Evolutionary conservation across 768 basidiomycete species (phyloP), one percentile per base, ranked within the genome.

Genomic region (Hortiboletus campestris): DNA sequence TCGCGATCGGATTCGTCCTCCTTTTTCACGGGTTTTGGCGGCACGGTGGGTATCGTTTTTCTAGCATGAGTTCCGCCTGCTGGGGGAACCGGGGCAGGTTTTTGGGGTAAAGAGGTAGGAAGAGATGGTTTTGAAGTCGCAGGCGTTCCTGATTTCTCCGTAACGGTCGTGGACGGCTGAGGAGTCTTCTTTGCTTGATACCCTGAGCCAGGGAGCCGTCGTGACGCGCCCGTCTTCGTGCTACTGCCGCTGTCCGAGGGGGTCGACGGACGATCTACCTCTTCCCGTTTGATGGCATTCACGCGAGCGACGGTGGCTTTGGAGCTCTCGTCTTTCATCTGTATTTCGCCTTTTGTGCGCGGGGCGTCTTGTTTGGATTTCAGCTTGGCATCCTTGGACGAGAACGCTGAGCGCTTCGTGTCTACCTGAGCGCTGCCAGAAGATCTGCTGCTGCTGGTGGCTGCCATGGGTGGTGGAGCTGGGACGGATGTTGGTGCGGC

Each of bases 151-250:
- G 67, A 60, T 60, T 63, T 76, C 16, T 61, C 66, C 13, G 62
- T 19, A 16, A 52, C 19, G 46, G 64, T 47, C 1, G 56, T 1
- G 17, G 68, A 56, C 8, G 63, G 45, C 40, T 60, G 72, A 41
- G 70, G 64, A 0, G 67, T 60, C n/a, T 72, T 72, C 28, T 75
- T 75, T 7, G 68, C 72, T 55, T 72, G 74, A 60, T 74, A 81
- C 4, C 80, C 81, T 5, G 82, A 82, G 0, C 82, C 81, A 29
- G 81, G 81, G 13, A 71, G 53, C 34, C 77, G 75, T 46, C 76
- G 70, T 10, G 64, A 55, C 2, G 63, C 53, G 7, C 63, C 46
- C 10, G 61, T 51, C 41, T 76, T 63, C n/a, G 58, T 31, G 8
- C 46, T 22, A 34, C 45, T 52, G n/a, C 42, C 17, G 19, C 43